Percentiles rank a stretch among this genome's conserved stretches.
These are phyloP conservation scores for Pythium myriotylum DNA, from an alignment of 352 stramenopile species.

Conservation along the genomic window DNA sequence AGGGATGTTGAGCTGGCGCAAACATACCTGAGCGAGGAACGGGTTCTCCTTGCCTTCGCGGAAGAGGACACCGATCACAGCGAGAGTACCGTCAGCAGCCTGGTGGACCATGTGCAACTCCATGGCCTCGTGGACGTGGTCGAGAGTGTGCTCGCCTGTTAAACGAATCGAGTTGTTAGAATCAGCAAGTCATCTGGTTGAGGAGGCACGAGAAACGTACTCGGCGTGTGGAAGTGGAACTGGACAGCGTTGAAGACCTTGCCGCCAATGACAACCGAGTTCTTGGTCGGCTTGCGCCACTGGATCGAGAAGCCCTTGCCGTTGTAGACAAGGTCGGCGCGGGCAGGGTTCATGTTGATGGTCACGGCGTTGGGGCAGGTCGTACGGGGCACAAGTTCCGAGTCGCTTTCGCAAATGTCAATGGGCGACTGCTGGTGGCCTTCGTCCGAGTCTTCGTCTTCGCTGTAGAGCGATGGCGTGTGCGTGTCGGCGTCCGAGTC, in stretches of 20 bases:
- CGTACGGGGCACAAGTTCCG: slow-evolving; percentile 24
- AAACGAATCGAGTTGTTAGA: neutral
- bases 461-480: slow-evolving; percentile 11
- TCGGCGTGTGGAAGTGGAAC: slow-evolving; percentile 66
- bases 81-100: slow-evolving; percentile 48
- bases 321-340: slow-evolving; percentile 38
- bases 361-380: slow-evolving; percentile 26
- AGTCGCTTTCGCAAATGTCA: slow-evolving; percentile 43
- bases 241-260: slow-evolving; percentile 61
- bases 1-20: neutral
- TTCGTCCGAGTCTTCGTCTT: slow-evolving; percentile 11
- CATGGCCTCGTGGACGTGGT: slow-evolving; percentile 53
- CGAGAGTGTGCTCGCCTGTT: slow-evolving; percentile 69
- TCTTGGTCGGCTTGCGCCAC: slow-evolving; percentile 44
- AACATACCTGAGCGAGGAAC: slow-evolving; percentile 46
- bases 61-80: slow-evolving; percentile 71
- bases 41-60: slow-evolving; percentile 46
- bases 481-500: slow-evolving; percentile 23
- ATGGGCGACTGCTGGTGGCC: slow-evolving; percentile 49
- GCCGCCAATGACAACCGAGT: slow-evolving; percentile 47
- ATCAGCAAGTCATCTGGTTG: neutral
- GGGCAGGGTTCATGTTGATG: slow-evolving; percentile 31
- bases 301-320: slow-evolving; percentile 58
- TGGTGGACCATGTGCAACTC: slow-evolving; percentile 77
- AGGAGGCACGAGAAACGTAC: slow-evolving; percentile 34